phyloP scores from a whole-genome alignment of 495 filamentous ascomycete genomes.

The Cetradonia linearis region DNA sequence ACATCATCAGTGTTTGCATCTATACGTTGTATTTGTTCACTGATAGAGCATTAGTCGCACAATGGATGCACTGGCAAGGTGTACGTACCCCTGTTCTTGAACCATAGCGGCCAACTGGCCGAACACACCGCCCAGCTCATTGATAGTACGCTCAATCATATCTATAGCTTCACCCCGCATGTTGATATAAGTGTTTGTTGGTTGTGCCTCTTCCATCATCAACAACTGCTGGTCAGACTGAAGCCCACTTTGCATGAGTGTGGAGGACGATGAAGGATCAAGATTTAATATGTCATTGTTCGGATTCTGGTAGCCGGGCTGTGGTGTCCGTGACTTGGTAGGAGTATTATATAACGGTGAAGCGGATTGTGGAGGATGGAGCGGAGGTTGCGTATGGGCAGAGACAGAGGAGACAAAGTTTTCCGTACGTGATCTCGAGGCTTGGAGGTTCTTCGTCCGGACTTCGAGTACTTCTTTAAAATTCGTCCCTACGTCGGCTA shows the following conservation, averaged over 20 bases:
- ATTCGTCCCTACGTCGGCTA: slow-evolving; percentile 85
- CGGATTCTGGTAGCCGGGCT: slow-evolving; percentile 41
- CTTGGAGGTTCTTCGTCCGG: slow-evolving; percentile 96
- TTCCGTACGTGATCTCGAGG: slow-evolving; percentile 80
- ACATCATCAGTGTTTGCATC: slow-evolving; percentile 95
- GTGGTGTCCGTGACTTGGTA: slow-evolving; percentile 49
- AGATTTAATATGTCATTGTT: slow-evolving; percentile 70
- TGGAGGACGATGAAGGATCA: slow-evolving; percentile 57
- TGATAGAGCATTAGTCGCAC: slow-evolving; percentile 1
- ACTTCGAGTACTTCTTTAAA: slow-evolving; percentile 98
- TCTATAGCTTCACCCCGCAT: slow-evolving; percentile 94
- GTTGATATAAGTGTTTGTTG: slow-evolving; percentile 79
- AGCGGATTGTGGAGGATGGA: slow-evolving; percentile 47
- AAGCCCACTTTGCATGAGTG: slow-evolving; percentile 35
- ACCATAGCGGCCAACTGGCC: slow-evolving; percentile 97
- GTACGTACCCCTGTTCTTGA: slow-evolving; percentile 91
- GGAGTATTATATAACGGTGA: slow-evolving; percentile 86
- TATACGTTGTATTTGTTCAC: slow-evolving; percentile 47
- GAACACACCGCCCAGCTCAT: slow-evolving; percentile 89
- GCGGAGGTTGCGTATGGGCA: slow-evolving; percentile 60
- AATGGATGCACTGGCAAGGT: slow-evolving; percentile 33
- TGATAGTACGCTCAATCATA: slow-evolving; percentile 90
- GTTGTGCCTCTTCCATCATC: slow-evolving; percentile 87
- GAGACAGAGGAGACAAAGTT: slow-evolving; percentile 90
- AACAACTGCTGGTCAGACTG: slow-evolving; percentile 80